Conservation (phyloP, 192 early-diverging fungal species). For the Coemansia sp. region DNA sequence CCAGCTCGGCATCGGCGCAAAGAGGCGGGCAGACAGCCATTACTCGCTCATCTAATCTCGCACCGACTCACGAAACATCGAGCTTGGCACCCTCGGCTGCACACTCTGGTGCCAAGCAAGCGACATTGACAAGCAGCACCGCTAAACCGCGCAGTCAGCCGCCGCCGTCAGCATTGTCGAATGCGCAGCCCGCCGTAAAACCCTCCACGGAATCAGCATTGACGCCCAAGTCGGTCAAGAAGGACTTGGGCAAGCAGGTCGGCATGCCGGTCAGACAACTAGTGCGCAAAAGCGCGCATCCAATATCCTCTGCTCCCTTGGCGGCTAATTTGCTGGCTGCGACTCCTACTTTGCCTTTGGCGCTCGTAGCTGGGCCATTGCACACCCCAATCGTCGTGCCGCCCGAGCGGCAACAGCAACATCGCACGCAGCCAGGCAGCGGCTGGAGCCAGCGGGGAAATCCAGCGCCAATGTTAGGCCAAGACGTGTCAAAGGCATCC, state of each 20-base stretch:
- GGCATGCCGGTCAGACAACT: not conserved
- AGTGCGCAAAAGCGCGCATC: not conserved
- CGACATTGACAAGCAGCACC: not conserved
- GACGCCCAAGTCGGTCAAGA: not conserved
- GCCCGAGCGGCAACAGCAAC: not conserved
- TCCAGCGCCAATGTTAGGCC: not conserved
- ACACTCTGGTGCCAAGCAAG: not conserved
- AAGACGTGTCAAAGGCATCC: not conserved
- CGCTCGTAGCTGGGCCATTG: constrained; percentile 7
- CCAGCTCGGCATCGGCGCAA: constrained; percentile 5
- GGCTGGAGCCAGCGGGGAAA: constrained; percentile 2
- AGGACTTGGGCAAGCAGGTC: not conserved
- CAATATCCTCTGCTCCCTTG: not conserved
- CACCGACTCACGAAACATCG: not conserved
- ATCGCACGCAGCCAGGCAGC: constrained; percentile 9
- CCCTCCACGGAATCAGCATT: not conserved
- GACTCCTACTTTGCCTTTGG: not conserved
- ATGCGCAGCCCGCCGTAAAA: not conserved
- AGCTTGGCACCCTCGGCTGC: not conserved
- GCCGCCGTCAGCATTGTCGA: not conserved
- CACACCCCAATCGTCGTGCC: constrained; percentile 20
- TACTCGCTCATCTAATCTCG: constrained; percentile 1
- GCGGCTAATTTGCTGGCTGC: not conserved
- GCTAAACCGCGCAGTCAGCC: not conserved
- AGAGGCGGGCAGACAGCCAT: not conserved